A percentile compares a stretch with the other conserved stretches of the same genome.
phyloP scores from a whole-genome alignment of 179 eudicot species.

The Drosera spatulata region DNA sequence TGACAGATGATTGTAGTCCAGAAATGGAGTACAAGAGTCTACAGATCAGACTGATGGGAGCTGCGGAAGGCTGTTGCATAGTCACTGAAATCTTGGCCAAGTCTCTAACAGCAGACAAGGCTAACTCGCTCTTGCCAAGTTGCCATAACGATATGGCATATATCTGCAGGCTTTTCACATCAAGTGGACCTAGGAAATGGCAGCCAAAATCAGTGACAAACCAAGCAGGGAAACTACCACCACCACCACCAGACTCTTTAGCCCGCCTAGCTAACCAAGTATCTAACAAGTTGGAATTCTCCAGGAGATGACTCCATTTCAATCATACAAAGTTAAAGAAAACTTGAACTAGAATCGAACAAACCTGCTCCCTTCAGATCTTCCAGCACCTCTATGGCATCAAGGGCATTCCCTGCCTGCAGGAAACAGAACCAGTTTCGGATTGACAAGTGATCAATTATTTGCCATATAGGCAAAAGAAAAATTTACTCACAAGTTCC shows the following conservation, averaged over 20 bases:
- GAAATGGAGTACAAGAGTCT: constrained; percentile 54
- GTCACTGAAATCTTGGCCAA: constrained; percentile 42
- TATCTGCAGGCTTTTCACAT: constrained; percentile 63
- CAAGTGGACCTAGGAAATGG: constrained; percentile 54
- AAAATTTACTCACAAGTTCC: no score
- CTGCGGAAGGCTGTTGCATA: constrained; percentile 36
- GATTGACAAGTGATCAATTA: no score
- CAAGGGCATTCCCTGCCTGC: constrained; percentile 68
- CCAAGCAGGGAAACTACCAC: constrained; percentile 1
- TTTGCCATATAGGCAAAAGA: no score
- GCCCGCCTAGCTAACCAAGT: no score
- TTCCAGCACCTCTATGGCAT: constrained; percentile 68
- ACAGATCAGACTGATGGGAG: constrained; percentile 51
- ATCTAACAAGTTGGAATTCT: no score
- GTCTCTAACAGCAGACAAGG: constrained; percentile 48
- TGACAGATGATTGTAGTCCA: constrained; percentile 51
- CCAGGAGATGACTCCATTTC: no score
- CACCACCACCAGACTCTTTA: not conserved
- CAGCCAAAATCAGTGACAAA: not conserved
- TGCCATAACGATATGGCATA: constrained; percentile 73
- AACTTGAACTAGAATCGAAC: constrained; percentile 5
- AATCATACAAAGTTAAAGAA: not conserved
- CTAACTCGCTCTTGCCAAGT: constrained; percentile 61
- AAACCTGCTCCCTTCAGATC: constrained; percentile 55
- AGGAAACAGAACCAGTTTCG: constrained; percentile 9